phyloP scores from a whole-genome alignment of 441 rosid genomes.

The Euphorbia schlechtendalii region DNA sequence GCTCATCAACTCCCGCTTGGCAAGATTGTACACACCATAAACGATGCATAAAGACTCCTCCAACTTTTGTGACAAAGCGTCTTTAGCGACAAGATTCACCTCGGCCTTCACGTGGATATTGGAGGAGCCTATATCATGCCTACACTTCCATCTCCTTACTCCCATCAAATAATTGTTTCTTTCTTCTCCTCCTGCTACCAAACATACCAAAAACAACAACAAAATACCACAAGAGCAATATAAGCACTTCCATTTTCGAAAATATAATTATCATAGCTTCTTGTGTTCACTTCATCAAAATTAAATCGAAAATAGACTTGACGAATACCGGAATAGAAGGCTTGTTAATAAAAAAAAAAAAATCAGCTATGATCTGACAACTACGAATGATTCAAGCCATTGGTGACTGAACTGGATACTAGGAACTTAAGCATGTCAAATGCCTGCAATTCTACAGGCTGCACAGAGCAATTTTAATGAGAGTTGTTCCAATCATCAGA shows the following conservation, averaged over 20 bases:
- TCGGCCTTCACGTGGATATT: constrained; percentile 21
- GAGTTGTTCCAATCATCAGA: constrained; percentile 4
- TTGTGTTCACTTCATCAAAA: constrained; percentile 10
- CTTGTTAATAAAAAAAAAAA: background rate
- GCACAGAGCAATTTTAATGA: constrained; percentile 2
- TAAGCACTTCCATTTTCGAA: background rate
- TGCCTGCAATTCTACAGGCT: constrained; percentile 3
- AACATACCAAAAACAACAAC: constrained; percentile 8
- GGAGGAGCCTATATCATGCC: constrained; percentile 21
- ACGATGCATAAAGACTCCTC: constrained; percentile 6
- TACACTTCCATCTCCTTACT: background rate
- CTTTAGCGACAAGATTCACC: constrained; percentile 21
- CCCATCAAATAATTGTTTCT: background rate
- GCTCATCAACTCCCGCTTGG: background rate
- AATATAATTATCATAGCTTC: constrained; percentile 2
- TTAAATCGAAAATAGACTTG: constrained; percentile 1
- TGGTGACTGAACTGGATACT: background rate
- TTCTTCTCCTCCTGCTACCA: constrained; percentile 9
- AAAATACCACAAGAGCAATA: background rate
- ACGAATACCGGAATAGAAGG: background rate
- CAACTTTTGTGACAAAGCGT: constrained; percentile 18
- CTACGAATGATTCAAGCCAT: background rate
- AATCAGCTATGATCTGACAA: background rate
- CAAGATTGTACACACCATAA: background rate
- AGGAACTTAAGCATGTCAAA: background rate